These are phyloP conservation scores for Peronosclerospora sorghi DNA, from an alignment of 352 stramenopile genomes.

Conservation along the genomic window DNA sequence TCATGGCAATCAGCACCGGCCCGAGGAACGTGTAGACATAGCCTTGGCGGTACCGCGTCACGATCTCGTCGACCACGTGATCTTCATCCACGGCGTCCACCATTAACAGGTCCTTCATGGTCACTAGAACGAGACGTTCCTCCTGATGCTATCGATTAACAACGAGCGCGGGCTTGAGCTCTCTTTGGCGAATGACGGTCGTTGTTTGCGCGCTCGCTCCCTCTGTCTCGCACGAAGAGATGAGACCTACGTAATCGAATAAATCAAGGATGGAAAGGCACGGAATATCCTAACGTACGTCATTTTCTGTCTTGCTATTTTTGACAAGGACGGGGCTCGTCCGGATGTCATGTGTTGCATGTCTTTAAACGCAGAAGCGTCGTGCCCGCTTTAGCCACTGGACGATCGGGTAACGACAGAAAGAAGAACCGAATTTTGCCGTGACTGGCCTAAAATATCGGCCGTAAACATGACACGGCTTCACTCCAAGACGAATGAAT, in stretches of 20 bases:
- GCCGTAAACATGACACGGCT: no score
- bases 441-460: no score
- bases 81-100: slow-evolving; percentile 64
- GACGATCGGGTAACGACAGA: no score
- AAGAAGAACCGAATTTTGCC: no score
- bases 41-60: slow-evolving; percentile 64
- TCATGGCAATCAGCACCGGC: slow-evolving; percentile 83
- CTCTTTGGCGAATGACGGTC: slow-evolving; percentile 25
- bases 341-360: no score
- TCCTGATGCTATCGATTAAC: no score
- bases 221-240: slow-evolving; percentile 1
- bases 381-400: no score
- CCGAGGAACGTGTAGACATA: slow-evolving; percentile 89
- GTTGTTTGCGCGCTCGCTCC: slow-evolving; percentile 8
- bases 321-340: no score
- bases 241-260: slow-evolving; percentile 4
- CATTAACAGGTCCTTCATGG: slow-evolving; percentile 69
- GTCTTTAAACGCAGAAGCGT: no score
- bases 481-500: no score
- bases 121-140: not conserved
- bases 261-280: slow-evolving; percentile 1
- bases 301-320: no score
- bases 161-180: slow-evolving; percentile 1
- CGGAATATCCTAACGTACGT: no score
- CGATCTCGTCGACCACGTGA: slow-evolving; percentile 67